These are phyloP conservation scores for Nitzschia sp. DNA, from an alignment of 108 stramenopile species.

Conservation along the genomic window DNA sequence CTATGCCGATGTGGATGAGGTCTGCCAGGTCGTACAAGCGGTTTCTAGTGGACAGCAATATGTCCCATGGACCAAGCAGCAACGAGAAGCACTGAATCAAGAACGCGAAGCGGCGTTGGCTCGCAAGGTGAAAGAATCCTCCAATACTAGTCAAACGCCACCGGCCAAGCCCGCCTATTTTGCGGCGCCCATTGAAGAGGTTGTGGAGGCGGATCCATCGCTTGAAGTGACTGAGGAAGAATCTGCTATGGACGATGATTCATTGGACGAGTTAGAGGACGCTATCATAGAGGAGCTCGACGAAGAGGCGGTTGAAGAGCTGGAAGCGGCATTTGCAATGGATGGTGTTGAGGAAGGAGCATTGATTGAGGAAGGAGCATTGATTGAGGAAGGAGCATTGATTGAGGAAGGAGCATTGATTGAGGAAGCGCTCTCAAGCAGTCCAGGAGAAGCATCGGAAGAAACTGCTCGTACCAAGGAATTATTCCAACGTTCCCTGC, in stretches of 20 bases:
- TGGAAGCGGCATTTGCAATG: background rate
- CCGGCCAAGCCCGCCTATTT: background rate
- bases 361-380: too few relatives aligned
- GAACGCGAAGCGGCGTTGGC: background rate
- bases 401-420: too few relatives aligned
- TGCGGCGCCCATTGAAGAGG: background rate
- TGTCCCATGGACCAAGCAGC: background rate
- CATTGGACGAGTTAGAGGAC: conserved; percentile 1
- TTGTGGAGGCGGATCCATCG: background rate
- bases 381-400: too few relatives aligned
- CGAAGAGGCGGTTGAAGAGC: background rate
- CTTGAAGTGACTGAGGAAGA: too few relatives aligned
- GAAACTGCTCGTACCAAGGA: background rate
- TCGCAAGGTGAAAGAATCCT: background rate
- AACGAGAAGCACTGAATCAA: background rate
- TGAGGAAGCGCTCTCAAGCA: too few relatives aligned
- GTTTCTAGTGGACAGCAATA: background rate
- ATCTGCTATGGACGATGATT: too few relatives aligned
- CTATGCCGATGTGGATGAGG: conserved; percentile 5
- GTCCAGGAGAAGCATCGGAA: too few relatives aligned
- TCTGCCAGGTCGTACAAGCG: conserved; percentile 1
- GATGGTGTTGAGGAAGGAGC: background rate
- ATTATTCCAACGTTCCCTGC: conserved; percentile 1
- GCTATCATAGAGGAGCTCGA: background rate
- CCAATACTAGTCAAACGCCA: background rate